Evolutionary conservation across 768 basidiomycete genomes (phyloP).

Genomic region (Kwoniella dendrophila): DNA sequence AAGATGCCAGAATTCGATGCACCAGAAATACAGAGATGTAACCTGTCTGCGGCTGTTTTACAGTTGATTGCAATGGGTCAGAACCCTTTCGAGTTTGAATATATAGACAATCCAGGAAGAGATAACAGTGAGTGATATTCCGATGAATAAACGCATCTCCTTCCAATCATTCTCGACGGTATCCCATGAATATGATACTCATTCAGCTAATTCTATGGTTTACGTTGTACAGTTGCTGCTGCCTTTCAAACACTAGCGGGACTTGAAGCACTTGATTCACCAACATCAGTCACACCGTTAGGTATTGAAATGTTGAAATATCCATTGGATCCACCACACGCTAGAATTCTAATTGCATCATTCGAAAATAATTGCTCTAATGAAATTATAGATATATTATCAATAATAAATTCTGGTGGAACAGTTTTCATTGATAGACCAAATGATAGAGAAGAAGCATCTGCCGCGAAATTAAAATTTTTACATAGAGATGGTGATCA

Average conservation of each 20-base stretch:
- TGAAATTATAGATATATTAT: slow-evolving; percentile 82
- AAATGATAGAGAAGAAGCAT: slow-evolving; percentile 69
- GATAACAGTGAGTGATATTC: slow-evolving; percentile 66
- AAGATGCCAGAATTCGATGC: slow-evolving; percentile 68
- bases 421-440: slow-evolving; percentile 75
- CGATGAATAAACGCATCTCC: background rate
- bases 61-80: slow-evolving; percentile 83
- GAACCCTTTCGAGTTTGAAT: slow-evolving; percentile 76
- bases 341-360: slow-evolving; percentile 79
- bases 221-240: slow-evolving; percentile 48
- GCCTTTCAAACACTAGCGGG: slow-evolving; percentile 65
- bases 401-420: slow-evolving; percentile 77
- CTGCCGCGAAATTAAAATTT: slow-evolving; percentile 72
- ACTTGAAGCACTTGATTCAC: slow-evolving; percentile 73
- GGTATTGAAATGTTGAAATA: slow-evolving; percentile 86
- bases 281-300: slow-evolving; percentile 67
- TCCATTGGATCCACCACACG: slow-evolving; percentile 83
- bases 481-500: slow-evolving; percentile 86
- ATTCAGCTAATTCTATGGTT: slow-evolving; percentile 57
- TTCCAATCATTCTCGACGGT: background rate
- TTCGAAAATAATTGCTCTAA: slow-evolving; percentile 69
- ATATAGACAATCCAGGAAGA: slow-evolving; percentile 82
- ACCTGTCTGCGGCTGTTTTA: slow-evolving; percentile 77
- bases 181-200: background rate
- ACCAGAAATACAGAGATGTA: slow-evolving; percentile 89